Percentiles rank a stretch among this genome's conserved stretches.
Conservation (phyloP, 2,329 filamentous ascomycete species). For the Trichoderma afroharzianum region DNA sequence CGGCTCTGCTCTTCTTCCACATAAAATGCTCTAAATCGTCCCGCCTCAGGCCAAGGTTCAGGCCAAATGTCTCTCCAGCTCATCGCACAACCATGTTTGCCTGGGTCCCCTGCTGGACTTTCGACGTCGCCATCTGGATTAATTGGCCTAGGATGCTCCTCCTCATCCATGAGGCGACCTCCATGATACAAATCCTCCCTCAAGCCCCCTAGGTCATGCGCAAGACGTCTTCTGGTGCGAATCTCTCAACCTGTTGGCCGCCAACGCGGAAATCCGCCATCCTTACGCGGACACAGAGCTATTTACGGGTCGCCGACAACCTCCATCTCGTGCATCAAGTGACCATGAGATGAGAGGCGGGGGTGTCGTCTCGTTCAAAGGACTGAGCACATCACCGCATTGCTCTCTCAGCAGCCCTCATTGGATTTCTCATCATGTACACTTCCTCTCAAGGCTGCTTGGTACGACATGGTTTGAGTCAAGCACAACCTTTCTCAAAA, state of each 20-base stretch:
- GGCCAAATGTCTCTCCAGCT: not conserved
- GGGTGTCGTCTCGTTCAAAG: not conserved
- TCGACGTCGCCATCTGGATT: not conserved
- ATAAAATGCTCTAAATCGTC: not conserved
- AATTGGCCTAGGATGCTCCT: not conserved
- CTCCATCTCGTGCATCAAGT: not conserved
- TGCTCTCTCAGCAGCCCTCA: not conserved
- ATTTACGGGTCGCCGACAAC: conserved; percentile 1
- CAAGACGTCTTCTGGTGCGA: not conserved
- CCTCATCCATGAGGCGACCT: not conserved
- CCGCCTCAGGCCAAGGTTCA: not conserved
- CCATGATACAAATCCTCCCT: not conserved
- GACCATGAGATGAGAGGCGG: not conserved
- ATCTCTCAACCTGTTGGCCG: not conserved
- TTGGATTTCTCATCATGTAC: not conserved
- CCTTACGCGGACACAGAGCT: not conserved
- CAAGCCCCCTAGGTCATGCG: not conserved
- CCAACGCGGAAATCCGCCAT: not conserved
- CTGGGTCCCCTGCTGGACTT: not conserved
- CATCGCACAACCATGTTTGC: not conserved
- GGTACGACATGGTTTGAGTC: not conserved
- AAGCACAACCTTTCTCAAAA: not conserved
- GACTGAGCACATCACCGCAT: not conserved
- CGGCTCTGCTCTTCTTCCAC: not conserved
- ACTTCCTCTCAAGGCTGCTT: not conserved